Evolutionary conservation across 2,329 filamentous ascomycete genomes (phyloP), one percentile per base, ranked within the genome.

Genomic region (Ophiostoma perfectum): DNA sequence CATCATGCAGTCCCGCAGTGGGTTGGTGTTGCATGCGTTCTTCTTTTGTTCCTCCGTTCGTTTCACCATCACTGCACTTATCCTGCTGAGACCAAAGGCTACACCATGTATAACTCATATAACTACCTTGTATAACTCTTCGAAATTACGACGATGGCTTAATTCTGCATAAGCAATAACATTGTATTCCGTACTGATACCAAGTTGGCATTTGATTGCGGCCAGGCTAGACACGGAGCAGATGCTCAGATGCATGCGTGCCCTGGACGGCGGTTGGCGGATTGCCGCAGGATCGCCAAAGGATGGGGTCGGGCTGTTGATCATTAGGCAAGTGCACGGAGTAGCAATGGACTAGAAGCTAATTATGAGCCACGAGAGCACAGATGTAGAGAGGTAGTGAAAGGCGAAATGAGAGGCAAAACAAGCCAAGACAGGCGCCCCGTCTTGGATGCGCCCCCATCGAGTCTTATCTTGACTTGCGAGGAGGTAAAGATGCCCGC

Each of bases 401-500:
- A 60, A 39, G 55, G 16, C 4, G 2, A 60, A 38, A 55, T 7
- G n/a, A n/a, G 7, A 27, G 18, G 27, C 18, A 18, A 55, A 55
- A 55, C 27, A 18, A 55, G 49, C 49, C 49, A 55, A 55, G 49
- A 45, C 18, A n/a, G 18, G 8, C 6, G 27, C 52, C 55, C 52
- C 52, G 27, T 58, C 52, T 58, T 38, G 27, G 27, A 58, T 60
- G 55, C 55, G 36, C 55, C 49, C 27, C 27, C 27, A 27, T 27
- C 27, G 27, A 60, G 55, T n/a, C 55, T 60, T 60, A 60, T 60
- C 55, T 60, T 60, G 42, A 44, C 11, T 44, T 44, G 42, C 6
- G 7, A 44, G 42, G 6, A 44, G 42, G 27, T 2, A 27, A 27
- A 27, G 27, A 27, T 27, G 27, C 27, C 27, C 27, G 27, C 27